These are phyloP conservation scores for Daedaleopsis sinensis DNA, from an alignment of 768 basidiomycete species.

Conservation along the genomic window DNA sequence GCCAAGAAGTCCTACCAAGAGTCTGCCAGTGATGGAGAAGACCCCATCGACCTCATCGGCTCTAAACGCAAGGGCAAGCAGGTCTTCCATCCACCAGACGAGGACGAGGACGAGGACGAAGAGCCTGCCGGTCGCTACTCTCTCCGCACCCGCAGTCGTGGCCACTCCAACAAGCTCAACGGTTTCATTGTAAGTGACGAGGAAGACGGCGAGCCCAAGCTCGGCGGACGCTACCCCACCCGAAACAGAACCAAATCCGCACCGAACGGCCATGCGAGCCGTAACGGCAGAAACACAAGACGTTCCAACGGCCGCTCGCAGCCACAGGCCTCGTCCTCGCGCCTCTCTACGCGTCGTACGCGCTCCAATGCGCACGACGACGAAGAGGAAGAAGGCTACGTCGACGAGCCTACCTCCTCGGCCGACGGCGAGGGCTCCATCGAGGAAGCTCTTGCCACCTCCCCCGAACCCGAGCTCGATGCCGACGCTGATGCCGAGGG, in stretches of 20 bases:
- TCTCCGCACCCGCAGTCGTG: constrained; percentile 15
- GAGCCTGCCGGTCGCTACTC: constrained; percentile 20
- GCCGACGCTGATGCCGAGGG: constrained; percentile 45
- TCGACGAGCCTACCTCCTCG: constrained; percentile 51
- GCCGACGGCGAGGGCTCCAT: constrained; percentile 58
- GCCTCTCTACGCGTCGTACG: constrained; percentile 23
- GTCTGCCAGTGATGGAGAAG: constrained; percentile 28
- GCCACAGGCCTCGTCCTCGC: constrained; percentile 28
- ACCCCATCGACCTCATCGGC: constrained; percentile 14
- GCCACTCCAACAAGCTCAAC: constrained; percentile 25
- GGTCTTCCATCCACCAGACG: constrained; percentile 11
- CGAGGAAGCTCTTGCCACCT: constrained; percentile 53
- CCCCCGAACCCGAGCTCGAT: constrained; percentile 40
- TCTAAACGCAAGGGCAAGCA: constrained; percentile 12
- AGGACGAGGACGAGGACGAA: constrained; percentile 31
- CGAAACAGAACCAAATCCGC: constrained; percentile 44
- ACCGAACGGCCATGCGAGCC: constrained; percentile 27
- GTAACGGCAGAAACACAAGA: constrained; percentile 31
- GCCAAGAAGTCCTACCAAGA: constrained; percentile 33
- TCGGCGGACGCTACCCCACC: constrained; percentile 38
- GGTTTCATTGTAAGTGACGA: constrained; percentile 49
- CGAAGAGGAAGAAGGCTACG: constrained; percentile 56
- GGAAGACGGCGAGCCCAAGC: constrained; percentile 27
- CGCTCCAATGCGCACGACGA: constrained; percentile 28
- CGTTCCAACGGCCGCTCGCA: constrained; percentile 25